Evolutionary conservation across 305 asterid genomes (phyloP), one percentile per base, ranked within the genome.

Genomic region (Solanum hybrid): DNA sequence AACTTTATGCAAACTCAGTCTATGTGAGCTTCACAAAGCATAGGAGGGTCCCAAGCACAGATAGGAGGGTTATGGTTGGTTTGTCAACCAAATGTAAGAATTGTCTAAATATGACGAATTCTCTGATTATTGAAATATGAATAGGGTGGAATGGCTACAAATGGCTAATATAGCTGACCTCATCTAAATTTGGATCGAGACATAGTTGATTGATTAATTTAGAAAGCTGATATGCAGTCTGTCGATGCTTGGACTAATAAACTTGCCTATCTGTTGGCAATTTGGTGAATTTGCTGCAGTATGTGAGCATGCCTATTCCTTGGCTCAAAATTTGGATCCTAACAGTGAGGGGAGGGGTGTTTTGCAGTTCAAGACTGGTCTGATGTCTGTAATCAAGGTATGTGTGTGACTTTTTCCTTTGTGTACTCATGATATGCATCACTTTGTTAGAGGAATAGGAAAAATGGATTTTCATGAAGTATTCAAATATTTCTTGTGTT

Each of bases 311-410:
- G 99, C 99, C 87, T 96, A 97, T 93, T 94, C 98, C 26, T 91
- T 97, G 95, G 96, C 99, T 86, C 99, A 96, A 95, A 97, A 96
- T 93, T 93, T 97, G 94, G 99, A 97, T 90, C 99, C 99, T 70
- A 96, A 97, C 90, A 97, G 99, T 68, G 99, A 97, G 93, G 99
- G 99, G 87, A 94, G 99, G 95, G 99, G 99, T 79, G 99, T 97
- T 70, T 91, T 96, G 93, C 99, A 97, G 96, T 97, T 97, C 94
- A 97, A 96, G 95, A 97, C 99, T 87, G 98, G 99, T 73, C 93
- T 97, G 94, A 95, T 95, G 99, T 97, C 99, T 89, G 98, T 97
- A 88, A 97, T 97, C 93, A 97, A 97, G 99, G 99, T 97, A 96
- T 89, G 61, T 89, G 70, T 27, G 89, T 36, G 22, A 73, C 13